Conservation (phyloP, 2,329 filamentous ascomycete genomes). For the Ramularia collo-cygni region DNA sequence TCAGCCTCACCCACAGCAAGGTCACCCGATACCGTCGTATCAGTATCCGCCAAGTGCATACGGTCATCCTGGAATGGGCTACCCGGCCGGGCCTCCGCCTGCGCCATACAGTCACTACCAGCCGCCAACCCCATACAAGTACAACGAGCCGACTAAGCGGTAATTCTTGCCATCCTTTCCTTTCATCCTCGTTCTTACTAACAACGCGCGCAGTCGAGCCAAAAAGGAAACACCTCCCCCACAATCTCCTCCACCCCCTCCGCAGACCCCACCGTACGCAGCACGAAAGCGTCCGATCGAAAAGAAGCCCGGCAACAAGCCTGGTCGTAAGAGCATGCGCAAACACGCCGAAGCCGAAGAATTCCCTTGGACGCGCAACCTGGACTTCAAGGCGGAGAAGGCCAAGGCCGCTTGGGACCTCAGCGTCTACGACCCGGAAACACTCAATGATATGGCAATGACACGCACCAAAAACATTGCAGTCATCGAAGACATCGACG, state of each 20-base stretch:
- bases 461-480: conserved; percentile 21
- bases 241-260: conserved; percentile 15
- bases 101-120: conserved; percentile 8
- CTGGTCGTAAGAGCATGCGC: conserved; percentile 18
- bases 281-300: conserved; percentile 13
- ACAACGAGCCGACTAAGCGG: background rate
- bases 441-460: conserved; percentile 21
- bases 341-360: conserved; percentile 20
- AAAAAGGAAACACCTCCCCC: conserved; percentile 12
- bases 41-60: conserved; percentile 4
- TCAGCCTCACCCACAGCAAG: conserved; percentile 5
- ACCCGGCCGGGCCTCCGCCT: conserved; percentile 11
- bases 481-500: conserved; percentile 22
- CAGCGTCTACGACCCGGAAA: conserved; percentile 22
- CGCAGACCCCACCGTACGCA: conserved; percentile 18
- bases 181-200: conserved; percentile 2
- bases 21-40: background rate
- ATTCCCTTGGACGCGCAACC: conserved; percentile 28
- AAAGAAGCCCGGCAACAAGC: conserved; percentile 11
- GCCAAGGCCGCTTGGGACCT: conserved; percentile 25
- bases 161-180: background rate
- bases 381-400: conserved; percentile 24
- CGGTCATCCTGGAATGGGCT: conserved; percentile 12
- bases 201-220: conserved; percentile 7
- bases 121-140: background rate